A percentile compares a stretch with the other conserved stretches of the same genome.
Evolutionary conservation across 345 rosid species (phyloP).

Genomic region (Adansonia digitata): DNA sequence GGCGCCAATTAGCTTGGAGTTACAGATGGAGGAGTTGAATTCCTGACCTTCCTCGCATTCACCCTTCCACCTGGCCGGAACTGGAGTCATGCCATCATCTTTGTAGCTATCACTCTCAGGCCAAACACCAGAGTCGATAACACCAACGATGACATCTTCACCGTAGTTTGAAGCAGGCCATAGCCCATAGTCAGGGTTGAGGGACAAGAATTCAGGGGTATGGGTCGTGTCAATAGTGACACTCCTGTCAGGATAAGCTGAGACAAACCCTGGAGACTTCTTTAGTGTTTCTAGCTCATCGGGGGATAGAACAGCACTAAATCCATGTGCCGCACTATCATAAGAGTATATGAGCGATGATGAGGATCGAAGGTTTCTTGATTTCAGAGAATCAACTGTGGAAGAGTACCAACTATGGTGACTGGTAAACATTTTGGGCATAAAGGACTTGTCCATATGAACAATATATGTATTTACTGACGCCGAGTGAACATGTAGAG

Average conservation of each 20-base stretch:
- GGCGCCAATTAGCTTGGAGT: constrained; percentile 35
- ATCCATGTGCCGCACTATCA: constrained; percentile 13
- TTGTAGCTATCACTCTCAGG: constrained; percentile 34
- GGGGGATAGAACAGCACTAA: constrained; percentile 9
- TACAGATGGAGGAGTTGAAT: constrained; percentile 28
- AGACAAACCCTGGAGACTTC: constrained; percentile 13
- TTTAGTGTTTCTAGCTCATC: constrained; percentile 9
- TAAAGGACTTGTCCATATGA: constrained; percentile 31
- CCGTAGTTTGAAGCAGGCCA: constrained; percentile 17
- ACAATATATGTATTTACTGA: constrained; percentile 24
- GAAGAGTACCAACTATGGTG: constrained; percentile 31
- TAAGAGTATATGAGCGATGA: constrained; percentile 9
- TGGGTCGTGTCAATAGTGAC: constrained; percentile 16
- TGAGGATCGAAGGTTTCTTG: constrained; percentile 7
- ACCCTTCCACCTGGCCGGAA: constrained; percentile 36
- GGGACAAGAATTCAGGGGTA: constrained; percentile 8
- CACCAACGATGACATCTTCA: constrained; percentile 17
- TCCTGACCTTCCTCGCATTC: constrained; percentile 20
- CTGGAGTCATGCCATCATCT: constrained; percentile 27
- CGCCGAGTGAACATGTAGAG: neutral
- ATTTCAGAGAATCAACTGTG: constrained; percentile 15
- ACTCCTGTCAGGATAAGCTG: constrained; percentile 12
- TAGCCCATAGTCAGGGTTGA: neutral
- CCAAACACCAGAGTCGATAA: constrained; percentile 32
- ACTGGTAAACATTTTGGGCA: constrained; percentile 29